Conservation (phyloP, 2,329 filamentous ascomycete species). For the Microascus cirrosus region DNA sequence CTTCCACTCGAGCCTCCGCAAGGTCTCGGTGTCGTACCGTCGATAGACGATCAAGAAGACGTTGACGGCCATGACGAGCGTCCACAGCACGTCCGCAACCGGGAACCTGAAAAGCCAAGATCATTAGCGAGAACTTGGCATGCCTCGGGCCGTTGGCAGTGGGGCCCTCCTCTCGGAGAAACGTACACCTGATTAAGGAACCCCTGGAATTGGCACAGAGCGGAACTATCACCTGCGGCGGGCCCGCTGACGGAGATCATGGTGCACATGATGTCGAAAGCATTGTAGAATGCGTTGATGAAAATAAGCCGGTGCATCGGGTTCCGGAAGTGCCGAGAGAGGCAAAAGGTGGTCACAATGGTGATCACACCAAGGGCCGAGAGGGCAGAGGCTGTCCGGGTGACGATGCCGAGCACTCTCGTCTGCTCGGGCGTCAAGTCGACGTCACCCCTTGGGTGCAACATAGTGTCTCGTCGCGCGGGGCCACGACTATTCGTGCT, state of each 20-base stretch:
- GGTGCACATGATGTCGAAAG: slow-evolving; percentile 1
- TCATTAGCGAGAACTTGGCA: too few species aligned
- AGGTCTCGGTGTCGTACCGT: not conserved
- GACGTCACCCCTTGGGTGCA: not conserved
- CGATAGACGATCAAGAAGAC: slow-evolving; percentile 1
- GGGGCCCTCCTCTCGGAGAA: too few species aligned
- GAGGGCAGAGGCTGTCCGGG: not conserved
- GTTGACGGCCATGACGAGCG: slow-evolving; percentile 1
- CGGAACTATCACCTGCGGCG: not conserved
- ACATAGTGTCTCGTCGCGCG: not conserved
- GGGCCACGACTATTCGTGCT: not conserved
- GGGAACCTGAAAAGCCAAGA: not conserved
- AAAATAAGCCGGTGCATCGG: slow-evolving; percentile 4
- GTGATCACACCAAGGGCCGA: slow-evolving; percentile 1
- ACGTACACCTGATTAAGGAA: slow-evolving; percentile 2
- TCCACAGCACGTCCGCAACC: slow-evolving; percentile 1
- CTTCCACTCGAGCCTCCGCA: slow-evolving; percentile 1
- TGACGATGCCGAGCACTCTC: not conserved
- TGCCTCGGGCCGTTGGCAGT: too few species aligned
- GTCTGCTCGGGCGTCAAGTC: not conserved
- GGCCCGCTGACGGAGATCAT: slow-evolving; percentile 1
- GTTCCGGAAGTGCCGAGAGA: slow-evolving; percentile 1
- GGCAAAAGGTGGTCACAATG: not conserved
- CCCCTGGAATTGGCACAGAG: slow-evolving; percentile 1
- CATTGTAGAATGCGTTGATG: slow-evolving; percentile 4